Conservation (phyloP, 495 filamentous ascomycete genomes). For the Sordaria brevicollis region DNA sequence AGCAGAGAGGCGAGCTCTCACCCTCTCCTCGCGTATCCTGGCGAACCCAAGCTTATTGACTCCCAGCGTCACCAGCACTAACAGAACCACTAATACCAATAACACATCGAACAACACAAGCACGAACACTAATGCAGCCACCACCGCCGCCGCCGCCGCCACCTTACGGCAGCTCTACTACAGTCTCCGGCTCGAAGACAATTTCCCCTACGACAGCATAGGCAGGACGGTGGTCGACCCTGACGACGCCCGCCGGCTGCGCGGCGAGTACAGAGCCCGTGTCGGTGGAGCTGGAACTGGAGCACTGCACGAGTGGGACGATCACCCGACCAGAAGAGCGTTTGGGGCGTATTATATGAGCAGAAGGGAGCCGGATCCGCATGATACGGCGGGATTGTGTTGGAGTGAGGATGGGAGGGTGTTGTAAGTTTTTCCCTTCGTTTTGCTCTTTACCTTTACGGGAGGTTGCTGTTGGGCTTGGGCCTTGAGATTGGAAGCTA, state of each 20-base stretch:
- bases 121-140: too few relatives aligned
- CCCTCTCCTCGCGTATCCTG: constrained; percentile 8
- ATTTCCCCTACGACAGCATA: not conserved
- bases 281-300: too few relatives aligned
- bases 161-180: not conserved
- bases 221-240: not conserved
- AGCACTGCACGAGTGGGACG: constrained; percentile 24
- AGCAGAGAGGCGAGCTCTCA: constrained; percentile 6
- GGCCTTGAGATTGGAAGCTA: constrained; percentile 1
- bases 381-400: constrained; percentile 54
- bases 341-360: constrained; percentile 7
- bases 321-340: constrained; percentile 9
- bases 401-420: constrained; percentile 62
- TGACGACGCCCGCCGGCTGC: not conserved
- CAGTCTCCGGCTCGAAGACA: not conserved
- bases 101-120: too few relatives aligned
- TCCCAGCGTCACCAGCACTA: not conserved
- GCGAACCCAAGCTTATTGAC: constrained; percentile 4
- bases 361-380: constrained; percentile 25
- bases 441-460: not conserved
- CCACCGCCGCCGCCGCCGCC: not conserved
- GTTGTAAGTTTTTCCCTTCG: constrained; percentile 43
- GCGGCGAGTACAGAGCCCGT: too few relatives aligned
- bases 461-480: not conserved
- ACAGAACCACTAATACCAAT: not conserved